These are phyloP conservation scores for Aspergillus luchuensis DNA, from an alignment of 2,329 filamentous ascomycete genomes.

Conservation along the genomic window DNA sequence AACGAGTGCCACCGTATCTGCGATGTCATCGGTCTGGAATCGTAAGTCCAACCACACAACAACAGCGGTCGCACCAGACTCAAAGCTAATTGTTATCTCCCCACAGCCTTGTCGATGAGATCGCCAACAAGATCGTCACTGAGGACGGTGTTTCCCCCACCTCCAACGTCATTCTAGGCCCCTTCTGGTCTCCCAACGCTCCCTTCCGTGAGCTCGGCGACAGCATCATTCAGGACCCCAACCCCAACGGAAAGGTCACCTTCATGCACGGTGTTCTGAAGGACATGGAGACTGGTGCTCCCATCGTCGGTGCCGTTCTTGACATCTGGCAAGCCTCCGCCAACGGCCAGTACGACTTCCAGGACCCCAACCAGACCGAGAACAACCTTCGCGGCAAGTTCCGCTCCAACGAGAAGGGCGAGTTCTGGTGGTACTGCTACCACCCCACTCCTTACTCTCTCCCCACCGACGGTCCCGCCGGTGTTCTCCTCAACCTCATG, in stretches of 20 bases:
- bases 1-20: constrained; percentile 75
- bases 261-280: constrained; percentile 70
- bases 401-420: constrained; percentile 67
- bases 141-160: constrained; percentile 65
- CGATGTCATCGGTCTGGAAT: constrained; percentile 73
- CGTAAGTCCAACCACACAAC: constrained; percentile 36
- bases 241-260: constrained; percentile 59
- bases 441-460: constrained; percentile 73
- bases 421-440: constrained; percentile 71
- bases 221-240: constrained; percentile 65
- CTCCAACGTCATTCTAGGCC: constrained; percentile 74
- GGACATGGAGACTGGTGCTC: constrained; percentile 66
- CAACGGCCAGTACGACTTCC: constrained; percentile 76
- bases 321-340: constrained; percentile 78
- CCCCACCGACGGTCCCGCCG: constrained; percentile 64
- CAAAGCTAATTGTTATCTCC: constrained; percentile 44
- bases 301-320: constrained; percentile 68
- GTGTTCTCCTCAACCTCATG: constrained; percentile 54
- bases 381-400: constrained; percentile 80
- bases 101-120: constrained; percentile 70
- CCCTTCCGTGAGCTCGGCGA: constrained; percentile 70
- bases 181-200: constrained; percentile 75
- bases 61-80: constrained; percentile 12
- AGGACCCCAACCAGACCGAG: constrained; percentile 70
- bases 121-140: constrained; percentile 68